Evolutionary conservation across 108 stramenopile species (phyloP), one percentile per base, ranked within the genome.

Genomic region (Cyclotella baltica): DNA sequence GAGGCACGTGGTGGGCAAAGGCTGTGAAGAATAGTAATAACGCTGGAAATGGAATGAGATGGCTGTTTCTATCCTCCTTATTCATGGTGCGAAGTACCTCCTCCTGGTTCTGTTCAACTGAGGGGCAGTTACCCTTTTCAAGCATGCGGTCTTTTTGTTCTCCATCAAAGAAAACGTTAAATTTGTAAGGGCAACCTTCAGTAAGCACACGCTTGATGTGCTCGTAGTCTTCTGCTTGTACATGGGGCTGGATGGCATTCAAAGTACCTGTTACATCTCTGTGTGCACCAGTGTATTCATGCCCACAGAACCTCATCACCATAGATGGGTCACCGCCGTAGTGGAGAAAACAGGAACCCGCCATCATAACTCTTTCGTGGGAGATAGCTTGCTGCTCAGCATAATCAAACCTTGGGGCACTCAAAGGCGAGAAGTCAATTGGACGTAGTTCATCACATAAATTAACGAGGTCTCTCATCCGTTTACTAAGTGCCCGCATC

Each of bases 61-160:
- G 71, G 28, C 71, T 72, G 27, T 72, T 18, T n/a, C n/a, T 46
- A 6, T 72, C 71, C 61, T 61, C 58, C 30, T 72, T 72, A 40
- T 61, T 61, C 71, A 72, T 72, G 25, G 71, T 46, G 27, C 61
- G 40, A 0, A 0, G 11, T 22, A 61, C 71, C 28, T 35, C 28
- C 9, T 59, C 71, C 2, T 38, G 37, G 56, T 72, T 38, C 0
- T 58, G 27, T 25, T 30, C 19, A 15, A 61, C 35, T 19, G 71
- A 56, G 8, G 38, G 22, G 58, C 47, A 58, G 18, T 72, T 72
- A 5, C 71, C 71, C 40, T 35, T 22, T 30, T 28, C 15, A 4
- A 72, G 23, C 15, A 61, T 27, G 2, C 16, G 0, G 4, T 46
- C 28, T 34, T 72, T 72, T 16, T 61, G 22, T 11, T 34, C 2